phyloP scores from a whole-genome alignment of 768 basidiomycete genomes.

The Mycena vulgaris region DNA sequence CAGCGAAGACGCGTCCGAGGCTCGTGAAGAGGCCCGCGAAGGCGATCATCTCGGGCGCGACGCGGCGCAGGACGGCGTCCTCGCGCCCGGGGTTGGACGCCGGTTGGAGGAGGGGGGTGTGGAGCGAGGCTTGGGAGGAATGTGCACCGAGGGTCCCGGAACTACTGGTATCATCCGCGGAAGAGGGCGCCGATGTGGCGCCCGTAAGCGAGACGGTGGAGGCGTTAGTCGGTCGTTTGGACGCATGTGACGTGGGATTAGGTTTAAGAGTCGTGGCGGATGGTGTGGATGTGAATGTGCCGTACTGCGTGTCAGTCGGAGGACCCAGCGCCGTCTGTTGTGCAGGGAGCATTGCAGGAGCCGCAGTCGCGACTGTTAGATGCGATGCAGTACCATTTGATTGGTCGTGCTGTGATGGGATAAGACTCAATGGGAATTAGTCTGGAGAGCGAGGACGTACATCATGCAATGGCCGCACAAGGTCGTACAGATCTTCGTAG shows the following conservation, averaged over 20 bases:
- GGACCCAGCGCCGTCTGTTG: background rate
- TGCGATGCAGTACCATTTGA: background rate
- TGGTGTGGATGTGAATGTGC: constrained; percentile 36
- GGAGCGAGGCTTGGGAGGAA: constrained; percentile 27
- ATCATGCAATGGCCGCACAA: constrained; percentile 70
- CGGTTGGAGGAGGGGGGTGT: constrained; percentile 58
- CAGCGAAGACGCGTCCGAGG: constrained; percentile 37
- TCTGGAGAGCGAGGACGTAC: constrained; percentile 50
- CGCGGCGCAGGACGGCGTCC: constrained; percentile 47
- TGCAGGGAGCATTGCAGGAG: background rate
- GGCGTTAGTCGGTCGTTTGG: background rate
- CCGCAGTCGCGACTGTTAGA: background rate
- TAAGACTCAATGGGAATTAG: background rate
- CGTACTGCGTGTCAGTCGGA: background rate
- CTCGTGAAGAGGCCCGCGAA: constrained; percentile 49
- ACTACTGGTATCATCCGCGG: too few relatives aligned
- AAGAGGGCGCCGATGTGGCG: background rate
- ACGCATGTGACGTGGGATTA: background rate
- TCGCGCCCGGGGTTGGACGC: constrained; percentile 49
- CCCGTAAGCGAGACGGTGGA: background rate
- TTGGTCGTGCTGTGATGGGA: background rate
- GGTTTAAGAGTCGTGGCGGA: constrained; percentile 27
- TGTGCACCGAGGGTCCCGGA: background rate
- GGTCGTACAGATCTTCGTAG: constrained; percentile 72
- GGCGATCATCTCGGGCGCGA: constrained; percentile 54